Conservation (phyloP, 2,329 filamentous ascomycete species). For the Aspergillus sp. region DNA sequence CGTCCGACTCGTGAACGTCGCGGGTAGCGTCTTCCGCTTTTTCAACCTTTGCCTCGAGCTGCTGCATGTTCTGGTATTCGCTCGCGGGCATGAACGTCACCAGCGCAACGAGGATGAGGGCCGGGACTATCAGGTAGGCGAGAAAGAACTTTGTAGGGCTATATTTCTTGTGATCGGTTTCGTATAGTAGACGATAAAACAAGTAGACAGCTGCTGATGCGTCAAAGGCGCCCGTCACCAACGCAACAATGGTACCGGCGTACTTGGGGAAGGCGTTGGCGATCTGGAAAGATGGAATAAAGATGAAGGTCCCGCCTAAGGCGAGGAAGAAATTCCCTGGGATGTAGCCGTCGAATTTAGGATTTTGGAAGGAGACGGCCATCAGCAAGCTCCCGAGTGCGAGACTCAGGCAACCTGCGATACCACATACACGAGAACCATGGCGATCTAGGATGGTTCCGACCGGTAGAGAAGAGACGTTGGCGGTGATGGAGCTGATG, state of each 20-base stretch:
- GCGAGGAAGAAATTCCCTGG: slow-evolving; percentile 72
- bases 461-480: slow-evolving; percentile 79
- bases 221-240: slow-evolving; percentile 79
- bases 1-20: slow-evolving; percentile 46
- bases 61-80: slow-evolving; percentile 75
- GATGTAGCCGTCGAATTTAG: slow-evolving; percentile 69
- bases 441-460: slow-evolving; percentile 80
- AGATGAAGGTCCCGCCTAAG: slow-evolving; percentile 74
- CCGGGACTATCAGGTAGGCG: slow-evolving; percentile 67
- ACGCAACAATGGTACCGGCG: slow-evolving; percentile 71
- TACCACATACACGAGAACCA: slow-evolving; percentile 73
- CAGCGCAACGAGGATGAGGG: slow-evolving; percentile 62
- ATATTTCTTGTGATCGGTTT: slow-evolving; percentile 44
- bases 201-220: slow-evolving; percentile 77
- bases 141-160: slow-evolving; percentile 66
- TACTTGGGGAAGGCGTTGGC: slow-evolving; percentile 76
- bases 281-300: slow-evolving; percentile 78
- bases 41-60: slow-evolving; percentile 70
- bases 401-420: slow-evolving; percentile 66
- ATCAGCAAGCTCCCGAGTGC: slow-evolving; percentile 67
- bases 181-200: slow-evolving; percentile 70
- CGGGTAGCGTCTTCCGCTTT: slow-evolving; percentile 34
- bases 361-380: slow-evolving; percentile 61
- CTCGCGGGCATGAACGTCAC: slow-evolving; percentile 66
- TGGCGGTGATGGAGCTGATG: slow-evolving; percentile 80